Evolutionary conservation across 2,329 filamentous ascomycete species (phyloP).

Genomic region (Metarhizium brunneum): DNA sequence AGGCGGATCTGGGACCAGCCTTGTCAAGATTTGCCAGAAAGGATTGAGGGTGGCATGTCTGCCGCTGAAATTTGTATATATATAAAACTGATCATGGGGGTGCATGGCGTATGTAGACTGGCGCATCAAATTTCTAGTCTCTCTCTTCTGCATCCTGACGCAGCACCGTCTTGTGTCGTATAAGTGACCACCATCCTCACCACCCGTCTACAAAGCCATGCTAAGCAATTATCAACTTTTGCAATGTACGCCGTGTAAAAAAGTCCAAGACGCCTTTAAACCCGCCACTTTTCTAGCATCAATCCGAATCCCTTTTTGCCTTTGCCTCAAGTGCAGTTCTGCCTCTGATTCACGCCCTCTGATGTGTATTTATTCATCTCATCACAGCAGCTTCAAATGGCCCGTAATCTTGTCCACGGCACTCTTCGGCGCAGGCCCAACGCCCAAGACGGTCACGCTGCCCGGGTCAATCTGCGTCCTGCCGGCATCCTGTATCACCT

Average conservation of each 20-base stretch:
- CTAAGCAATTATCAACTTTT: no score
- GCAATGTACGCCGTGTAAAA: not conserved
- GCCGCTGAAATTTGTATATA: conserved; percentile 4
- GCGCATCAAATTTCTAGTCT: not conserved
- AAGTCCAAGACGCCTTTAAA: not conserved
- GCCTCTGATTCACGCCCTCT: no score
- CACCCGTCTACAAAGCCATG: not conserved
- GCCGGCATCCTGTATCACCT: conserved; percentile 91
- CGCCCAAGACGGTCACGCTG: conserved; percentile 83
- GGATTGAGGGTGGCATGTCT: conserved; percentile 29
- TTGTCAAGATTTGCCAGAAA: conserved; percentile 77
- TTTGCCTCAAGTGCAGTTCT: not conserved
- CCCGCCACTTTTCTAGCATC: not conserved
- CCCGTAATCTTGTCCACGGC: conserved; percentile 81
- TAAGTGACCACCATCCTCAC: no score
- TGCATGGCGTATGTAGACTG: not conserved
- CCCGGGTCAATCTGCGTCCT: conserved; percentile 93
- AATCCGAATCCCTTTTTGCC: not conserved
- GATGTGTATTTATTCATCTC: not conserved
- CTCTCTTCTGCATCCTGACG: not conserved
- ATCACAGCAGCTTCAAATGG: conserved; percentile 68
- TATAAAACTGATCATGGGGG: conserved; percentile 12
- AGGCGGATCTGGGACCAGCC: conserved; percentile 74
- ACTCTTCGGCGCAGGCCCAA: conserved; percentile 74
- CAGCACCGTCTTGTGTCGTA: no score